Evolutionary conservation across 768 basidiomycete genomes (phyloP), one percentile per base, ranked within the genome.

Genomic region (Lyophyllum shimeji): DNA sequence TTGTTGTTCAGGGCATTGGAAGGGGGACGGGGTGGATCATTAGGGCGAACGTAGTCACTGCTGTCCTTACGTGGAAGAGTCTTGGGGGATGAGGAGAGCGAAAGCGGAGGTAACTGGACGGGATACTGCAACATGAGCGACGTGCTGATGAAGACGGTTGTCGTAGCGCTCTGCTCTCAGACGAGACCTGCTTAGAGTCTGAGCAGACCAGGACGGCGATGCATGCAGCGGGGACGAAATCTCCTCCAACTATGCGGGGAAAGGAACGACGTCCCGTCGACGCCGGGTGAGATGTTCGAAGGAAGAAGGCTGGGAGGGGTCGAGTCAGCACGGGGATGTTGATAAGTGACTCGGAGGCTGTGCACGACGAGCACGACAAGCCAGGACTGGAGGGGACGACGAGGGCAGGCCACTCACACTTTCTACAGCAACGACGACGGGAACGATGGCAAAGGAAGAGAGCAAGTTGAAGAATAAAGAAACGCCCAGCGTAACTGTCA

Each of bases 81-180:
- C 66, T 74, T 76, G 59, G 67, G 69, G 53, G 70, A 69, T 13
- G 67, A 62, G 40, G 71, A 69, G 69, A 73, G 69, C 62, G 70
- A 71, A 62, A 73, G 72, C 63, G 73, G 74, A 23, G 75, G 74
- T 47, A 73, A 71, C 65, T 76, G 74, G 55, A 75, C 65, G 52
- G 78, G 73, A 67, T 81, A 82, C 74, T 84, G 83, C 80, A 85
- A 82, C 84, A 86, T 86, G 72, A 70, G 77, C 60, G 68, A 62
- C 40, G 48, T 63, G 55, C 65, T 67, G 39, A 67, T 53, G 57
- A 48, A 60, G 21, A 54, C 48, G 57, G 57, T 50, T 68, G 67
- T 63, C 60, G 67, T 68, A 60, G 62, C 56, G 65, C 71, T 64
- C 68, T 69, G 66, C 68, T 64, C 69, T 69, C 82, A 82, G 82